Conservation (phyloP, 805 yeast genomes). For the Pichia gijzeniarum region DNA sequence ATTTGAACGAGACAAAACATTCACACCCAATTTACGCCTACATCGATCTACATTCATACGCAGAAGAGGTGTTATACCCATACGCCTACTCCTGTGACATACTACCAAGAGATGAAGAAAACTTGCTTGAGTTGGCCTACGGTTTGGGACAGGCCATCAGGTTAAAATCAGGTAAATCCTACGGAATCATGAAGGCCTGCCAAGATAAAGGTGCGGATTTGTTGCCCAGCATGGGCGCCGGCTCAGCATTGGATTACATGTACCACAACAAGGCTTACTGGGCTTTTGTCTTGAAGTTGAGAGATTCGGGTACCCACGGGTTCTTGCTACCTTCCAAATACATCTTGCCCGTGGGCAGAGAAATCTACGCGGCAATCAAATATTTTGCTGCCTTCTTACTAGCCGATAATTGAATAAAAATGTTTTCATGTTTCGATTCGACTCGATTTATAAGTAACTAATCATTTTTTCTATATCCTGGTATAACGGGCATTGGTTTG, state of each 20-base stretch:
- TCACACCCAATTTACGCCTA: conserved; percentile 66
- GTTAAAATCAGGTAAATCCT: conserved; percentile 52
- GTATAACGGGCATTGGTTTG: conserved; percentile 17
- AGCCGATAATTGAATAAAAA: conserved; percentile 14
- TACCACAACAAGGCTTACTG: conserved; percentile 74
- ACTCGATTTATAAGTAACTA: background rate
- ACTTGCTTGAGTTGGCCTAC: conserved; percentile 71
- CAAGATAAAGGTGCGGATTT: conserved; percentile 70
- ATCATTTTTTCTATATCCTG: background rate
- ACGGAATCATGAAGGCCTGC: conserved; percentile 72
- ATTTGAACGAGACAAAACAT: conserved; percentile 41
- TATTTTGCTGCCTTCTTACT: conserved; percentile 53
- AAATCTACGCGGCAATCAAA: conserved; percentile 60
- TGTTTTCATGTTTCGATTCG: too few relatives aligned
- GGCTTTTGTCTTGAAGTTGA: conserved; percentile 77
- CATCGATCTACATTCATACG: conserved; percentile 77
- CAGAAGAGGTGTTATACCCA: conserved; percentile 78
- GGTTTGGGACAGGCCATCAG: conserved; percentile 74
- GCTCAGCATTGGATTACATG: conserved; percentile 77
- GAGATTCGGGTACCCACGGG: conserved; percentile 82
- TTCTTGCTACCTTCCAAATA: conserved; percentile 65
- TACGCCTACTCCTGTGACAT: conserved; percentile 74
- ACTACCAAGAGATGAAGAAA: conserved; percentile 73
- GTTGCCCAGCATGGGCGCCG: conserved; percentile 69
- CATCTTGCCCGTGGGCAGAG: conserved; percentile 73